Evolutionary conservation across 2,329 filamentous ascomycete species (phyloP).

Genomic region (Epichloe sp.): DNA sequence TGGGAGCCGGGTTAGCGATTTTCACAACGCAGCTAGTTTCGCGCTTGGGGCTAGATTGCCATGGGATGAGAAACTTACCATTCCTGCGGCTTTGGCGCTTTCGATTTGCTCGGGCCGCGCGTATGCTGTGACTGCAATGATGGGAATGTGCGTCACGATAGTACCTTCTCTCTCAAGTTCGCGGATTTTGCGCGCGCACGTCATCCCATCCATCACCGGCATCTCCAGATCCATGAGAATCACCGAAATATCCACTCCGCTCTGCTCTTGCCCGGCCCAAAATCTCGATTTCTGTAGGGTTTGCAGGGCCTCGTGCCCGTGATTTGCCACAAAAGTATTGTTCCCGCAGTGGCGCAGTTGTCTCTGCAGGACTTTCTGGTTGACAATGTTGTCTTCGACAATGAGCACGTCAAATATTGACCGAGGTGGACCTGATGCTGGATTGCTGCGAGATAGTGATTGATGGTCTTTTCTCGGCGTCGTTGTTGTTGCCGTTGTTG

Average conservation of each 20-base stretch:
- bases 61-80: conserved; percentile 36
- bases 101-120: conserved; percentile 62
- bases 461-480: conserved; percentile 2
- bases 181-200: conserved; percentile 56
- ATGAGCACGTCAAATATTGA: conserved; percentile 43
- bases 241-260: conserved; percentile 45
- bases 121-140: conserved; percentile 75
- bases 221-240: conserved; percentile 75
- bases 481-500: accelerated
- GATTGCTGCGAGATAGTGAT: neutral
- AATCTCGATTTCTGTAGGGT: conserved; percentile 41
- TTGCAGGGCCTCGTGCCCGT: conserved; percentile 49
- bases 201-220: conserved; percentile 73
- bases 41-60: neutral
- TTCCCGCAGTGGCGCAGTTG: conserved; percentile 49
- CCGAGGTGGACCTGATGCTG: conserved; percentile 10
- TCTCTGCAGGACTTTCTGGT: conserved; percentile 49
- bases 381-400: conserved; percentile 56
- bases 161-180: conserved; percentile 50
- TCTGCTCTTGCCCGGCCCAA: conserved; percentile 35
- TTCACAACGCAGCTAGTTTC: no score
- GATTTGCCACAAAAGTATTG: conserved; percentile 49
- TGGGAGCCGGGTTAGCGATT: neutral
- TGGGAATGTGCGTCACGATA: conserved; percentile 54
- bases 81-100: conserved; percentile 57